Percentiles rank a stretch among this genome's conserved stretches.
Conservation (phyloP, 2,329 filamentous ascomycete genomes). For the Fusarium sulawesiense region DNA sequence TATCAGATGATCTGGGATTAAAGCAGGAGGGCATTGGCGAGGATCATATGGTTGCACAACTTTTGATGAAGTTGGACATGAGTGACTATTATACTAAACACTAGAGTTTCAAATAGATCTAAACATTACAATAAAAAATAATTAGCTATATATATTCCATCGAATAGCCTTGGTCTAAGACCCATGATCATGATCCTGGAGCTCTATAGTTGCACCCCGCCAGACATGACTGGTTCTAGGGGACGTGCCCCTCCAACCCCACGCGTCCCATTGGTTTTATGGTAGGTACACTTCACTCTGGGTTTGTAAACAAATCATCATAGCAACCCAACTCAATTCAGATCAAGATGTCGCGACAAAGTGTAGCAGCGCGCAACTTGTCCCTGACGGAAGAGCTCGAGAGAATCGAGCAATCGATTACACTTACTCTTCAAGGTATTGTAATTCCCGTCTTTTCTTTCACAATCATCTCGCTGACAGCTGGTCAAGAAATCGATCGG, state of each 20-base stretch:
- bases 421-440: conserved; percentile 88
- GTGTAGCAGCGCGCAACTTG: conserved; percentile 65
- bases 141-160: neutral
- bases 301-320: conserved; percentile 22
- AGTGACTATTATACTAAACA: conserved; percentile 69
- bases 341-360: conserved; percentile 61
- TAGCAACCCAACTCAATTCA: conserved; percentile 4
- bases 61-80: conserved; percentile 78
- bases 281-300: neutral
- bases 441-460: neutral
- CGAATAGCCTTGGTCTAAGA: neutral
- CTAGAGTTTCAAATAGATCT: conserved; percentile 8
- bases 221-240: neutral
- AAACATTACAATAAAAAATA: neutral
- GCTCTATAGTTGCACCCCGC: neutral
- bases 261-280: conserved; percentile 24
- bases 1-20: conserved; percentile 49
- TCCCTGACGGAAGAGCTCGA: conserved; percentile 95
- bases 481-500: conserved; percentile 87
- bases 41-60: conserved; percentile 73
- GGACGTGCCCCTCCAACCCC: conserved; percentile 23
- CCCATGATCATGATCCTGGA: neutral
- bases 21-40: conserved; percentile 53
- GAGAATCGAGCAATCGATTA: conserved; percentile 95
- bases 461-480: conserved; percentile 1